phyloP scores from a whole-genome alignment of 352 stramenopile genomes.

The Peronospora farinosa region DNA sequence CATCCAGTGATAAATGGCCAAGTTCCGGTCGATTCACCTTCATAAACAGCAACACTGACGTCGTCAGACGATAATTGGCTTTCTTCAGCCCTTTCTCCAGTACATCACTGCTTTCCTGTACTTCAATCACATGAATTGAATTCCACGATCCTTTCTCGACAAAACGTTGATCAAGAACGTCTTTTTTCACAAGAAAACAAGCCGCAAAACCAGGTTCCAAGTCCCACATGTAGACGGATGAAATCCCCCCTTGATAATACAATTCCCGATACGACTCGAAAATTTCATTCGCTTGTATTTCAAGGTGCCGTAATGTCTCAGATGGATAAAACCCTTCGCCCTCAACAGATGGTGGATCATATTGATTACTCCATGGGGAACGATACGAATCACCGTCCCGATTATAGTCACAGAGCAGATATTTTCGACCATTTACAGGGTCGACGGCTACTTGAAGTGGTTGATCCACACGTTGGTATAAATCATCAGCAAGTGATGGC shows the following conservation, averaged over 20 bases:
- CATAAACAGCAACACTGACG: conserved; percentile 89
- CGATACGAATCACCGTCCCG: conserved; percentile 89
- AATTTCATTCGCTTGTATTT: conserved; percentile 93
- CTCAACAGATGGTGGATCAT: conserved; percentile 68
- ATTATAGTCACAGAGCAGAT: conserved; percentile 94
- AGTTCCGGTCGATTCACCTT: conserved; percentile 79
- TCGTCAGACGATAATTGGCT: conserved; percentile 90
- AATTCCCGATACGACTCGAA: conserved; percentile 95
- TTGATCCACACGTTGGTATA: conserved; percentile 91
- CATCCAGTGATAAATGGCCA: conserved; percentile 84
- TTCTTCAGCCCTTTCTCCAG: conserved; percentile 36
- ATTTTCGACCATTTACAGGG: conserved; percentile 82
- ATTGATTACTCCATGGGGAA: conserved; percentile 92
- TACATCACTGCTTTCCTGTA: conserved; percentile 47
- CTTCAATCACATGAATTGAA: conserved; percentile 93
- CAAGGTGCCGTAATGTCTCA: conserved; percentile 84
- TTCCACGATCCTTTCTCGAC: conserved; percentile 89
- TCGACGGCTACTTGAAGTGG: conserved; percentile 86
- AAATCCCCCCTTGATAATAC: conserved; percentile 93
- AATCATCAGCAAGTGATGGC: conserved; percentile 82
- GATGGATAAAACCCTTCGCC: conserved; percentile 88
- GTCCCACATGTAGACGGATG: conserved; percentile 95
- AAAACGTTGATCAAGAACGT: conserved; percentile 74
- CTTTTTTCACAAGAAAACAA: conserved; percentile 93
- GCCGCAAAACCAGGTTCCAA: conserved; percentile 89